Evolutionary conservation across 345 rosid species (phyloP), one percentile per base, ranked within the genome.

Genomic region (Syzygium grande): DNA sequence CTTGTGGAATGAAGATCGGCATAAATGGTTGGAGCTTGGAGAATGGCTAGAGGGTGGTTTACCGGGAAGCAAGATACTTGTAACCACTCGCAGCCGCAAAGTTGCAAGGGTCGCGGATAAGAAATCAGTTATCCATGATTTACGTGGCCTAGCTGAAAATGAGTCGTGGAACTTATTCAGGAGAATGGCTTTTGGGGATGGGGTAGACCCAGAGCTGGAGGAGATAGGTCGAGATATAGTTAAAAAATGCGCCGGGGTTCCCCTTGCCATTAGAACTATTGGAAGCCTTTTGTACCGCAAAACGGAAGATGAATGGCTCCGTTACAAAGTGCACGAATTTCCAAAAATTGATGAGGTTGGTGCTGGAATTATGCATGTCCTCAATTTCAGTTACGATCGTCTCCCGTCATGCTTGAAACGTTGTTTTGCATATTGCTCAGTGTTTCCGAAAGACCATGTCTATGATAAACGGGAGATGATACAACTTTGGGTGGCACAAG

Each of bases 71-170:
- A 61, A 61, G 9, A 61, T 61, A 29, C 77, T 63, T 6, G 17
- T 63, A 7, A 63, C 77, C 38, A 63, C 77, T 14, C 38, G 38
- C 10, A 63, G 2, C 8, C 21, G 0, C 0, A n/a, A 0, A 14
- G 73, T 63, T 13, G 73, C 9, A n/a, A 1, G n/a, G 38, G 17
- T n/a, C 38, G 3, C 4, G 0, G 17, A 0, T n/a, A 2, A 2
- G 0, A n/a, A 63, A 13, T n/a, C 73, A 63, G 2, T 0, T 63
- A 63, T 63, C 2, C 6, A n/a, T 61, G 34, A 5, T 3, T 38
- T 16, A 63, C 0, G 0, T 4, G 73, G 38, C 8, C 8, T 63
- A n/a, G 0, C 34, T n/a, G 1, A 3, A 0, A 19, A n/a, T 2
- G 1, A n/a, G 0, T 63, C 73, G 0, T 63, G 73, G 73, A 9